Evolutionary conservation across 2,329 filamentous ascomycete genomes (phyloP).

Genomic region (Cladobotryum protrusum): DNA sequence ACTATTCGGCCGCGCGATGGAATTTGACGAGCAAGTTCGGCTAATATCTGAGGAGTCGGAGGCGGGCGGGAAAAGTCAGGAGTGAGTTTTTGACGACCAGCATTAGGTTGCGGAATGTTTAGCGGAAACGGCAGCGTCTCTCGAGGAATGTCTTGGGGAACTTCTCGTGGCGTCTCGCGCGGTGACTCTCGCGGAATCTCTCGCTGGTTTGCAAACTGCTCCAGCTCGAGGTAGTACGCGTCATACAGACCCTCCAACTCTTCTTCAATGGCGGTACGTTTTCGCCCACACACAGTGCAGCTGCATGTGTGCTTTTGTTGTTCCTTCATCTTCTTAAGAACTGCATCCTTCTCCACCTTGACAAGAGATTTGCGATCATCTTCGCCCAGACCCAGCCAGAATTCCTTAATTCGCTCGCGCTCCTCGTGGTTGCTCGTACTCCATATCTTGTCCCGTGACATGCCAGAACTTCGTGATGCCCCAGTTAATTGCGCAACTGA

Average conservation of each 20-base stretch:
- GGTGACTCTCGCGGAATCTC: constrained; percentile 49
- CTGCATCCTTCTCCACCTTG: constrained; percentile 97
- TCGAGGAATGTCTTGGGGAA: constrained; percentile 53
- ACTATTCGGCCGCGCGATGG: constrained; percentile 71
- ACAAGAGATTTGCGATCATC: constrained; percentile 92
- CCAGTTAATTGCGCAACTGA: constrained; percentile 20
- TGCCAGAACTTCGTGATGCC: constrained; percentile 32
- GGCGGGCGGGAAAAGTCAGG: no score
- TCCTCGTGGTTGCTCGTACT: constrained; percentile 93
- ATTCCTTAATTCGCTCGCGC: constrained; percentile 94
- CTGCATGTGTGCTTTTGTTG: constrained; percentile 99
- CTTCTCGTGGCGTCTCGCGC: constrained; percentile 49
- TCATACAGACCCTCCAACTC: constrained; percentile 96
- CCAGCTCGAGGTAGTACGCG: constrained; percentile 95
- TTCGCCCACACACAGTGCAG: constrained; percentile 93
- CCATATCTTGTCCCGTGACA: constrained; percentile 86
- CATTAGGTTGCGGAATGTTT: no score
- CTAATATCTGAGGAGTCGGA: no score
- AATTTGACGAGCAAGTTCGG: constrained; percentile 47
- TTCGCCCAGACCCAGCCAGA: constrained; percentile 92
- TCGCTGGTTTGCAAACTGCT: constrained; percentile 88
- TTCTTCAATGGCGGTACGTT: constrained; percentile 95
- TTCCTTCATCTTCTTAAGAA: constrained; percentile 99
- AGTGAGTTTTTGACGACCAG: no score
- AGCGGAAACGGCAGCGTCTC: constrained; percentile 46